Percentiles rank a stretch among this genome's conserved stretches.
Evolutionary conservation across 108 stramenopile species (phyloP).

Genomic region (Pseudonitzschia multistriata): DNA sequence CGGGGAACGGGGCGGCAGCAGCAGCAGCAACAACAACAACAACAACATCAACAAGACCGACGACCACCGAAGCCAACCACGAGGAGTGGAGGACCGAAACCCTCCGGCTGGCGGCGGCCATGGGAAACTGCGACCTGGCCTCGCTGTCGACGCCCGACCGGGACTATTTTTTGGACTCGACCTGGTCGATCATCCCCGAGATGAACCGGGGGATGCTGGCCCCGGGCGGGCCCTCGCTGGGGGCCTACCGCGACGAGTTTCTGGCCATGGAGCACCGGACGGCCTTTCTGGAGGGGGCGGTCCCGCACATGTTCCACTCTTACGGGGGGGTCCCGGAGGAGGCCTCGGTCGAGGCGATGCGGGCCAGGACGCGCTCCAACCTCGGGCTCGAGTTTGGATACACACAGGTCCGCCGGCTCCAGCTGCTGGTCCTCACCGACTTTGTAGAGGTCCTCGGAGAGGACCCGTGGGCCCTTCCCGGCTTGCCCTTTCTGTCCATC

Average conservation of each 20-base stretch:
- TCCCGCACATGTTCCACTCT: constrained; percentile 30
- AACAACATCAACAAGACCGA: constrained; percentile 9
- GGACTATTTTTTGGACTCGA: constrained; percentile 48
- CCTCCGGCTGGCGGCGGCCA: constrained; percentile 34
- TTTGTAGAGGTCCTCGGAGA: constrained; percentile 22
- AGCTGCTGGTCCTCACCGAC: constrained; percentile 22
- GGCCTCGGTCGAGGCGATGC: constrained; percentile 9
- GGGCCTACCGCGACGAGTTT: constrained; percentile 19
- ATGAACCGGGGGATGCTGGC: constrained; percentile 27
- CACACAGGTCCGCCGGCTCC: constrained; percentile 24
- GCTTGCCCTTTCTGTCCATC: constrained; percentile 18
- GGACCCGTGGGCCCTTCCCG: constrained; percentile 21
- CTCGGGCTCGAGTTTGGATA: constrained; percentile 18
- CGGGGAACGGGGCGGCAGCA: too few relatives aligned
- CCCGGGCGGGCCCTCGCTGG: constrained; percentile 22
- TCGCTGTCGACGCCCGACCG: constrained; percentile 48
- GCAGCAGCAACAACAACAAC: too few relatives aligned
- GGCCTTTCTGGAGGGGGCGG: constrained; percentile 20
- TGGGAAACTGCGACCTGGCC: constrained; percentile 46
- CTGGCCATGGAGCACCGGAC: constrained; percentile 12
- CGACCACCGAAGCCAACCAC: constrained; percentile 18
- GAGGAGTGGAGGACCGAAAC: constrained; percentile 36
- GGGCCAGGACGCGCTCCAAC: constrained; percentile 19
- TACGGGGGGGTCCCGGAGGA: background rate
- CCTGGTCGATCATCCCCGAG: constrained; percentile 60